Conservation (phyloP, 306 rosid genomes). For the Trifolium subterraneum region DNA sequence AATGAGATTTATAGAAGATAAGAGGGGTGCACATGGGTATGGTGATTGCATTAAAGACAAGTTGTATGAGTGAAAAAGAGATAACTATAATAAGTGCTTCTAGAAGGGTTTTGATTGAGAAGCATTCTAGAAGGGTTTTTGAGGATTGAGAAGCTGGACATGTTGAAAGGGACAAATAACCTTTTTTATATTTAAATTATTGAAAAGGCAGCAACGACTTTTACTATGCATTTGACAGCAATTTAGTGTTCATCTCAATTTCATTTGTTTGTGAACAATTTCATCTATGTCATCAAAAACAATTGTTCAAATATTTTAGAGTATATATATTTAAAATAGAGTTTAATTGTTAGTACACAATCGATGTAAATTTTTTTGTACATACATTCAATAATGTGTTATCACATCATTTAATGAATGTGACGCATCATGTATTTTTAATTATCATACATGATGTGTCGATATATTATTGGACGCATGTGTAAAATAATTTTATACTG, state of each 20-base stretch:
- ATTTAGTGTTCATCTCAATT: background rate
- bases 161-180: conserved; percentile 22
- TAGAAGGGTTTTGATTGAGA: conserved; percentile 39
- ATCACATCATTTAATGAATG: no score
- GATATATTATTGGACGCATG: no score
- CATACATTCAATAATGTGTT: no score
- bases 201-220: conserved; percentile 7
- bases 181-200: background rate
- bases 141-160: conserved; percentile 13
- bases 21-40: conserved; percentile 30
- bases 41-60: conserved; percentile 4
- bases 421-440: no score
- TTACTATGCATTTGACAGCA: background rate
- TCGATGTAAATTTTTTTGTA: no score
- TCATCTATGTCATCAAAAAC: no score
- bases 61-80: conserved; percentile 5
- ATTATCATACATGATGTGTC: no score
- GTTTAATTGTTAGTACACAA: no score
- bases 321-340: no score
- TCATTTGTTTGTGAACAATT: no score
- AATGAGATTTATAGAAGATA: conserved; percentile 29
- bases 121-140: background rate
- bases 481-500: no score
- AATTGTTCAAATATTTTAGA: no score
- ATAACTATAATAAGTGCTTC: conserved; percentile 23